Evolutionary conservation across 139 green algal species (phyloP), one percentile per base, ranked within the genome.

Genomic region (Astrephomene gubernaculifera): DNA sequence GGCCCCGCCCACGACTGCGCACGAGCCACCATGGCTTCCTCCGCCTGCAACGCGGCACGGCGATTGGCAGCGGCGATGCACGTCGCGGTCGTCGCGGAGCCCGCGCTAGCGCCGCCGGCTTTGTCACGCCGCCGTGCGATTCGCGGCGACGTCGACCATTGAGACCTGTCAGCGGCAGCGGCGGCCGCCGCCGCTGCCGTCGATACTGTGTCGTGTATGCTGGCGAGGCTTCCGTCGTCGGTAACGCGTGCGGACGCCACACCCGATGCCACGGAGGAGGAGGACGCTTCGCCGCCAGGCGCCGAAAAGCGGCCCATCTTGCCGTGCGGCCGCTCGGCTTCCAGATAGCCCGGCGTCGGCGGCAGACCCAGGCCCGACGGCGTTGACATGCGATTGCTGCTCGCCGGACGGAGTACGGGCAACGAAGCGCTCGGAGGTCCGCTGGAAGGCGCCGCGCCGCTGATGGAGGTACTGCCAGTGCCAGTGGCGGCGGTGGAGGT

Each of bases 1-100:
- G 73, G 73, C 0, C 73, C 73, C 5, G 73, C 73, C 73, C 73
- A 81, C 12, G 73, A 81, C 54, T 69, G 52, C 73, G 73, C 73
- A 2, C 73, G 52, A 0, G 52, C 22, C 12, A 81, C 73, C 73
- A 81, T 53, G 35, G 24, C 24, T 1, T 81, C 73, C 31, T 81
- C 73, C 24, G 24, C 57, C n/a, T n/a, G n/a, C n/a, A n/a, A n/a
- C n/a, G n/a, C n/a, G n/a, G n/a, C n/a, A n/a, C n/a, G n/a, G n/a
- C n/a, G n/a, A n/a, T n/a, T n/a, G n/a, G n/a, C n/a, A n/a, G n/a
- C n/a, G n/a, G n/a, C n/a, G n/a, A n/a, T n/a, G n/a, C n/a, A n/a
- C n/a, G n/a, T n/a, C n/a, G n/a, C n/a, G n/a, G n/a, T n/a, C n/a
- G n/a, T n/a, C n/a, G n/a, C n/a, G n/a, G n/a, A n/a, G n/a, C n/a